A percentile compares a stretch with the other conserved stretches of the same genome.
phyloP scores from a whole-genome alignment of 345 rosid species.

The Gossypioides kirkii region DNA sequence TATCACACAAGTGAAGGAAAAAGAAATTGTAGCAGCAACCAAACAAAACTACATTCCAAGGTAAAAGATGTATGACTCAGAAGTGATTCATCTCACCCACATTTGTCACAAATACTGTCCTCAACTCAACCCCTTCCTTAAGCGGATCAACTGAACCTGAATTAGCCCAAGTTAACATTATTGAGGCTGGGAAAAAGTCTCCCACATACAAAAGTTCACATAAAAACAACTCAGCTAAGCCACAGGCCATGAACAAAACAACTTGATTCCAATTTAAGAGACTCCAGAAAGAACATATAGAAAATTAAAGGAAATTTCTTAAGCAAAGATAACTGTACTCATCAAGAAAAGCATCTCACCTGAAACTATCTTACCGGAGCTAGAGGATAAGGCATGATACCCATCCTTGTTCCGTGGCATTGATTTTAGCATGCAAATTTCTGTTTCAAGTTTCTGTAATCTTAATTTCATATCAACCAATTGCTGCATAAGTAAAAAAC shows the following conservation, averaged over 20 bases:
- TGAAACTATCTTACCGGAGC: neutral
- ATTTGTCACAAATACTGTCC: slow-evolving; percentile 9
- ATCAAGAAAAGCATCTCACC: neutral
- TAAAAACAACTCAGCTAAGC: neutral
- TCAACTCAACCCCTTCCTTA: slow-evolving; percentile 7
- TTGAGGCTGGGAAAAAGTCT: neutral
- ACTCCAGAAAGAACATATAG: neutral
- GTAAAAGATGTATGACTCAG: neutral
- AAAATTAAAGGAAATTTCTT: neutral
- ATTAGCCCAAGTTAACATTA: neutral
- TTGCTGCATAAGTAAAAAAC: slow-evolving; percentile 1
- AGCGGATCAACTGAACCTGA: slow-evolving; percentile 8
- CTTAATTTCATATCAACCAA: slow-evolving; percentile 3
- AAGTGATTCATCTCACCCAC: slow-evolving; percentile 6
- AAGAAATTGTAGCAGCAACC: neutral
- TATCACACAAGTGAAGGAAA: neutral
- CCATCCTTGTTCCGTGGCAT: neutral
- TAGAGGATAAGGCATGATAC: neutral
- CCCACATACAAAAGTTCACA: neutral
- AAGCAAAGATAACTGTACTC: neutral
- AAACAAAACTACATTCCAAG: neutral
- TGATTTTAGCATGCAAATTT: neutral
- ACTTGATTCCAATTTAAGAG: slow-evolving; percentile 1
- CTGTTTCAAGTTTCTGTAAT: neutral
- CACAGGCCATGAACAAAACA: neutral